Conservation (phyloP, 2,329 filamentous ascomycete genomes). For the Stromatinia cepivora region DNA sequence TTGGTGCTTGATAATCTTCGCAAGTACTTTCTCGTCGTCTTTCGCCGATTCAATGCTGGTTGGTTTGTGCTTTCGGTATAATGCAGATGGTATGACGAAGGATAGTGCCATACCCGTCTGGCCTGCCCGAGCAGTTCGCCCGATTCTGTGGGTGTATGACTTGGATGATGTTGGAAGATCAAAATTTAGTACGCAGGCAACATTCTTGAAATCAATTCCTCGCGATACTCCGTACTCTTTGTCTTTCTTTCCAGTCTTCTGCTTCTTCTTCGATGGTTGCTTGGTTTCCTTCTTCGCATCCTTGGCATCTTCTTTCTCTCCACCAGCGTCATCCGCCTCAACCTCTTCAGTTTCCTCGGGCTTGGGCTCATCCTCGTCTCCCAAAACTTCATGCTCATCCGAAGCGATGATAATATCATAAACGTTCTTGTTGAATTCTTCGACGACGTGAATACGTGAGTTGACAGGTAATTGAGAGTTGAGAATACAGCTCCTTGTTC, state of each 20-base stretch:
- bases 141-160: slow-evolving; percentile 96
- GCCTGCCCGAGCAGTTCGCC: slow-evolving; percentile 86
- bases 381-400: slow-evolving; percentile 84
- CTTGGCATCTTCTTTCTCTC: slow-evolving; percentile 44
- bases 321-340: not conserved
- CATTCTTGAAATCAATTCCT: slow-evolving; percentile 95
- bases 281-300: slow-evolving; percentile 39
- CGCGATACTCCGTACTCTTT: slow-evolving; percentile 94
- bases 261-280: slow-evolving; percentile 60
- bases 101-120: slow-evolving; percentile 94
- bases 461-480: slow-evolving; percentile 96
- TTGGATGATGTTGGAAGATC: slow-evolving; percentile 86
- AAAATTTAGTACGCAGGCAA: slow-evolving; percentile 94
- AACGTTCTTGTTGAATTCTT: slow-evolving; percentile 94
- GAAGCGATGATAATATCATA: slow-evolving; percentile 98
- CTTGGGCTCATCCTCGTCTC: slow-evolving; percentile 51
- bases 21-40: slow-evolving; percentile 81
- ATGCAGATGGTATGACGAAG: slow-evolving; percentile 80
- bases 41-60: slow-evolving; percentile 74
- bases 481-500: slow-evolving; percentile 86
- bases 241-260: slow-evolving; percentile 64
- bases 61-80: slow-evolving; percentile 86
- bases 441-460: slow-evolving; percentile 87
- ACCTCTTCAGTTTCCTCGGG: slow-evolving; percentile 32
- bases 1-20: slow-evolving; percentile 78